Conservation (phyloP, 345 rosid species). For the Triadica sebifera region DNA sequence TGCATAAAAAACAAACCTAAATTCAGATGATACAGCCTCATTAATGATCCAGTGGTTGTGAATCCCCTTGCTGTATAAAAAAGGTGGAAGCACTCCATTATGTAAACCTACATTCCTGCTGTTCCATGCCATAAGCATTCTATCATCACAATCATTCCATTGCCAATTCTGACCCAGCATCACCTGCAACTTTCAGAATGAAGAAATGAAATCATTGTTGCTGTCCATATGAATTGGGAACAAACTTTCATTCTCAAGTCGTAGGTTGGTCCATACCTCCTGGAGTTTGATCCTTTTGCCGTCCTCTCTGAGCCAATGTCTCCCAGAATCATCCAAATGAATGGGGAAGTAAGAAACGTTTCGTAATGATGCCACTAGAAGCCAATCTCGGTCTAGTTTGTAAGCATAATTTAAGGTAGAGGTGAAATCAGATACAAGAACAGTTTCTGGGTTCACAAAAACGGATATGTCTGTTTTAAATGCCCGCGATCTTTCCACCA, state of each 20-base stretch:
- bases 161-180: conserved; percentile 33
- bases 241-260: conserved; percentile 27
- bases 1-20: conserved; percentile 78
- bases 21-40: conserved; percentile 58
- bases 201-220: conserved; percentile 33
- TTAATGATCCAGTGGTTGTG: conserved; percentile 65
- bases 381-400: conserved; percentile 59
- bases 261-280: conserved; percentile 53
- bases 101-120: conserved; percentile 50
- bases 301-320: conserved; percentile 51
- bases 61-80: conserved; percentile 66
- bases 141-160: conserved; percentile 44
- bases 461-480: conserved; percentile 53
- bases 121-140: conserved; percentile 79
- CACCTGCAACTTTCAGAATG: conserved; percentile 66
- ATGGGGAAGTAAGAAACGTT: conserved; percentile 53
- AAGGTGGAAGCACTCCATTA: conserved; percentile 80
- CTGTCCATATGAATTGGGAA: conserved; percentile 5
- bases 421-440: conserved; percentile 57
- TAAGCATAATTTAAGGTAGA: conserved; percentile 56
- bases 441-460: conserved; percentile 50
- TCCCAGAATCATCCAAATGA: conserved; percentile 48
- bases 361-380: conserved; percentile 63
- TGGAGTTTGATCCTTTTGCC: conserved; percentile 43
- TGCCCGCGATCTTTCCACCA: conserved; percentile 57